Percentiles rank a stretch among this genome's conserved stretches.
These are phyloP conservation scores for Strigomonas culicis DNA, from an alignment of 208 protist genomes.

Conservation along the genomic window DNA sequence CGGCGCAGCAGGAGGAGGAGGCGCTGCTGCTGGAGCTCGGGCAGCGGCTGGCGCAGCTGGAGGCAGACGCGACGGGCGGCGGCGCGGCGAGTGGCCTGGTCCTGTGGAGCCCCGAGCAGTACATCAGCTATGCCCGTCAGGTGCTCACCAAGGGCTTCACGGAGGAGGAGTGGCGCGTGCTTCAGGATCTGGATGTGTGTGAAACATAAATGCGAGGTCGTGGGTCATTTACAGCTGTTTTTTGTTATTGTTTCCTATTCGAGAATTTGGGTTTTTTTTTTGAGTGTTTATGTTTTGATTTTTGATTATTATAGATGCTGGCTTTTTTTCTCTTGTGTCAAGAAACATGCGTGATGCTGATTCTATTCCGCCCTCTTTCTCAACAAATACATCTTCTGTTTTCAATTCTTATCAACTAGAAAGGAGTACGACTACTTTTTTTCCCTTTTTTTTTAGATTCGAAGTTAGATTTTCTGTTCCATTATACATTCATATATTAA, in stretches of 20 bases:
- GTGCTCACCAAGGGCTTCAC: conserved; percentile 52
- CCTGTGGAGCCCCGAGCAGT: conserved; percentile 17
- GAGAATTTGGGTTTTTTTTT: neutral
- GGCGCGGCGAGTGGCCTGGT: neutral
- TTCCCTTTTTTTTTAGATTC: neutral
- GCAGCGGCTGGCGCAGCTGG: neutral
- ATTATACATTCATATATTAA: too few relatives aligned
- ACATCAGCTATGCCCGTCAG: conserved; percentile 28
- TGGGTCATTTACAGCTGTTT: too few relatives aligned
- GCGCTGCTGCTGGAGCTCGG: conserved; percentile 29
- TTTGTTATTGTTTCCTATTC: too few relatives aligned
- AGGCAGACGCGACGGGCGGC: neutral
- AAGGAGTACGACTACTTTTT: neutral
- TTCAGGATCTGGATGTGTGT: conserved; percentile 24
- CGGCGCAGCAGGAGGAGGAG: conserved; percentile 10
- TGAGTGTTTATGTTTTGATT: conserved; percentile 13
- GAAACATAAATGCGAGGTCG: conserved; percentile 6
- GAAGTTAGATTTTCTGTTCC: too few relatives aligned
- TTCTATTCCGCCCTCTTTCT: too few relatives aligned
- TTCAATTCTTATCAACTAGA: neutral
- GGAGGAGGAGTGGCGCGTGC: conserved; percentile 45
- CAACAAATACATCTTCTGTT: too few relatives aligned
- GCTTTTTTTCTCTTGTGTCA: conserved; percentile 1
- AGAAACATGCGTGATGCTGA: too few relatives aligned
- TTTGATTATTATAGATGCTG: conserved; percentile 5